Evolutionary conservation across 2,329 filamentous ascomycete species (phyloP).

Genomic region (Rhynchosporium agropyri): DNA sequence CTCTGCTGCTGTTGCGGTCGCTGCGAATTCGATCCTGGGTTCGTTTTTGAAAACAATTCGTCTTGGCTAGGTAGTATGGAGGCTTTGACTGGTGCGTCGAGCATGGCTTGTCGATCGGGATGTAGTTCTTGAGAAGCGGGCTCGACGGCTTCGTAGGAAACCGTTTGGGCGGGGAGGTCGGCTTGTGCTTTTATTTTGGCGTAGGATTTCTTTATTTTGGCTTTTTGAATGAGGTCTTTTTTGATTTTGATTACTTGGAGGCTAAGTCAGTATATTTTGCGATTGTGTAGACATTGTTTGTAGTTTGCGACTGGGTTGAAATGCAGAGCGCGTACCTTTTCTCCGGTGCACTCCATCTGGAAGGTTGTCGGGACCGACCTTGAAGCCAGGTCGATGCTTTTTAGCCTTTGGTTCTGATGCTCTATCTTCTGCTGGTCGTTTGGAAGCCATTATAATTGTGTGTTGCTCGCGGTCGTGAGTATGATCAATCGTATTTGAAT

Average conservation of each 20-base stretch:
- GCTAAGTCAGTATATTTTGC: constrained; percentile 11
- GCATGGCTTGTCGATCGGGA: constrained; percentile 61
- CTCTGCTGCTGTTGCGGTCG: constrained; percentile 18
- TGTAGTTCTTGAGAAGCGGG: constrained; percentile 53
- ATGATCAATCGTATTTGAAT: background rate
- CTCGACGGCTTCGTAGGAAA: constrained; percentile 26
- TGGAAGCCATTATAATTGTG: constrained; percentile 55
- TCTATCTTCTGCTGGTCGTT: constrained; percentile 55
- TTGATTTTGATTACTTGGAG: constrained; percentile 82
- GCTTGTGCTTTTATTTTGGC: constrained; percentile 74
- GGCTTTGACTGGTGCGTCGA: constrained; percentile 48
- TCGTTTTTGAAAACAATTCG: background rate
- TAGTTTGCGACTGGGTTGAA: background rate
- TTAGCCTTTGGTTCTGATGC: constrained; percentile 48
- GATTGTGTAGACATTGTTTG: background rate
- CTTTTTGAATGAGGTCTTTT: constrained; percentile 83
- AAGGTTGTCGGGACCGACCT: constrained; percentile 84
- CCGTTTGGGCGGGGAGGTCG: constrained; percentile 32
- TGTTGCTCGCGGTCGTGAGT: background rate
- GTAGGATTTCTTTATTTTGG: constrained; percentile 91
- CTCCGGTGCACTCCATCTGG: constrained; percentile 87
- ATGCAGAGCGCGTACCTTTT: constrained; percentile 57
- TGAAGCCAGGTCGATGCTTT: constrained; percentile 71
- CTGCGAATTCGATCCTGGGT: constrained; percentile 4
- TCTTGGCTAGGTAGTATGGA: constrained; percentile 23